Evolutionary conservation across 2,329 filamentous ascomycete genomes (phyloP).

Genomic region (Myriangium duriaei): DNA sequence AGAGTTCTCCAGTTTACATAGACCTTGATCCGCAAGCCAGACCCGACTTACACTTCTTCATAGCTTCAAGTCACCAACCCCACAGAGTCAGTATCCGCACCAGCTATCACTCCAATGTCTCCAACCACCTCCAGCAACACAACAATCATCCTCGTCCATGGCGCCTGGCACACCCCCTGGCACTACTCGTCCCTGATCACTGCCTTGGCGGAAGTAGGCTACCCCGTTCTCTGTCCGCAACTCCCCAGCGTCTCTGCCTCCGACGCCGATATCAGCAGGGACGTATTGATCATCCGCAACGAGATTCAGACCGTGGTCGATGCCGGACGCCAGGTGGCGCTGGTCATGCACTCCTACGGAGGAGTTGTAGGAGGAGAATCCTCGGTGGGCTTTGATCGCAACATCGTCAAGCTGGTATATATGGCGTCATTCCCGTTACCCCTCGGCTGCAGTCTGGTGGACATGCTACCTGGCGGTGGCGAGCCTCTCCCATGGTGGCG

Average conservation of each 20-base stretch:
- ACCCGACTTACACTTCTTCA: too few species aligned
- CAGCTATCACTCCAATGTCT: background rate
- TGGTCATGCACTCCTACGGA: slow-evolving; percentile 22
- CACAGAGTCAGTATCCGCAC: too few species aligned
- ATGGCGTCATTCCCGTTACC: slow-evolving; percentile 16
- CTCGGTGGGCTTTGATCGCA: too few species aligned
- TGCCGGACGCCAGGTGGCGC: slow-evolving; percentile 17
- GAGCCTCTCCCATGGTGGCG: slow-evolving; percentile 9
- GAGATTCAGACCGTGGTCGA: slow-evolving; percentile 13
- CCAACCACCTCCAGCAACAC: slow-evolving; percentile 12
- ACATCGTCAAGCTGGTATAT: slow-evolving; percentile 18
- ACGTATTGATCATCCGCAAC: slow-evolving; percentile 16
- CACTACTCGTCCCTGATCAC: slow-evolving; percentile 14
- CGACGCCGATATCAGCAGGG: slow-evolving; percentile 14
- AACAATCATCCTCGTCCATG: slow-evolving; percentile 19
- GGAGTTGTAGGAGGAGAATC: slow-evolving; percentile 19
- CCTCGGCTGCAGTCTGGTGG: slow-evolving; percentile 13
- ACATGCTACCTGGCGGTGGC: slow-evolving; percentile 12
- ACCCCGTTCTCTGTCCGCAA: slow-evolving; percentile 13
- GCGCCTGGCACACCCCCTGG: slow-evolving; percentile 18
- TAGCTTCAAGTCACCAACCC: too few species aligned
- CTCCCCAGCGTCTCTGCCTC: slow-evolving; percentile 13
- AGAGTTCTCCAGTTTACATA: too few species aligned
- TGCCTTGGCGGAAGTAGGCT: slow-evolving; percentile 15
- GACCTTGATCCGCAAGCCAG: too few species aligned